Evolutionary conservation across 768 basidiomycete species (phyloP), one percentile per base, ranked within the genome.

Genomic region (Psilocybe cubensis): DNA sequence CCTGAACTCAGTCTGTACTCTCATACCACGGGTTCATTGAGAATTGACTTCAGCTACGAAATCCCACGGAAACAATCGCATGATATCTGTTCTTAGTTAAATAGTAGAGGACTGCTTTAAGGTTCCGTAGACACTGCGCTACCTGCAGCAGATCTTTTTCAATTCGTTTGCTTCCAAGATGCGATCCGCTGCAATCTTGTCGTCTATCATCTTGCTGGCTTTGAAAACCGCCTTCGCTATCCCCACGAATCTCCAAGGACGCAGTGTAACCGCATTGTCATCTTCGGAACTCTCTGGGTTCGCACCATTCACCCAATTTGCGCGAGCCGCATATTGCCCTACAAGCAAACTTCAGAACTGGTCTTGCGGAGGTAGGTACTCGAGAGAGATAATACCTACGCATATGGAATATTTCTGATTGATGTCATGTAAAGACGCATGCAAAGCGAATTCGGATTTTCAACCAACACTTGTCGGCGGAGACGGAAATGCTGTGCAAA

Each of bases 261-360:
- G 69, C 20, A 59, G 56, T 35, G 63, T 65, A 7, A 66, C 70
- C 2, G 17, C 53, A 2, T 42, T 59, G 8, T 59, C 58, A 24
- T 10, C 58, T 4, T 20, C 54, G 17, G 63, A 64, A 23, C 38
- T 64, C 33, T 31, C 60, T 4, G 44, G 58, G 14, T 38, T 65
- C 24, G 63, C 60, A 18, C 70, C 70, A 6, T 74, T 74, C 58
- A 72, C 68, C 14, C 72, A 73, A 57, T 72, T 73, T 54, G 67
- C 73, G 47, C 67, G 71, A 43, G 70, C 74, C 43, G 71, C 74
- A 17, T 74, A 72, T 57, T 73, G 73, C 59, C 63, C 63, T 20
- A 67, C 63, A 3, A 59, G 61, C 27, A 64, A 64, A 42, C 61
- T 74, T 11, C 60, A 62, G 52, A 61, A 63, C 18, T 72, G 73